These are phyloP conservation scores for Penicillium taxi DNA, from an alignment of 495 filamentous ascomycete species.

Conservation along the genomic window DNA sequence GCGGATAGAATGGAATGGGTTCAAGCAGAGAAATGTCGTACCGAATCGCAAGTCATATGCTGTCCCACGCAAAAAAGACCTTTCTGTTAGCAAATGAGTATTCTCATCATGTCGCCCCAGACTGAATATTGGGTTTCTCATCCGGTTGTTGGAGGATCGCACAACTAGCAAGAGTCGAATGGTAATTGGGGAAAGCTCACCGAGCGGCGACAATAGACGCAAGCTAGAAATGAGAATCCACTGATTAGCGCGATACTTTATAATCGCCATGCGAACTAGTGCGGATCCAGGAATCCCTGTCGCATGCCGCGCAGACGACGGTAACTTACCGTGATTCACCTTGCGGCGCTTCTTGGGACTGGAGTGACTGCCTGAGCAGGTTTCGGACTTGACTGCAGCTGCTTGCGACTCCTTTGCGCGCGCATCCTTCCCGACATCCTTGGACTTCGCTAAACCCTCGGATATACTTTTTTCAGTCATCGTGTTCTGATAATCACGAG, in stretches of 20 bases:
- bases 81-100: constrained; percentile 28
- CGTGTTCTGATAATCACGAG: constrained; percentile 11
- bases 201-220: constrained; percentile 98
- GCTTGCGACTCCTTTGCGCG: constrained; percentile 28
- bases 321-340: constrained; percentile 90
- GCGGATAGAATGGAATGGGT: constrained; percentile 22
- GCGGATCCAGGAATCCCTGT: constrained; percentile 21
- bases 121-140: neutral
- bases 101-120: neutral
- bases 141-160: constrained; percentile 4
- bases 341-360: constrained; percentile 95
- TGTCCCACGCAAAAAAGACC: constrained; percentile 43
- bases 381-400: constrained; percentile 32
- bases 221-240: constrained; percentile 54
- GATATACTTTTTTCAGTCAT: constrained; percentile 35
- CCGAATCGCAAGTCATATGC: constrained; percentile 99
- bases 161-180: neutral
- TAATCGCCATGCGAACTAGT: constrained; percentile 18
- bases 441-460: constrained; percentile 20
- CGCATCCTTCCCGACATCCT: constrained; percentile 21
- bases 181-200: constrained; percentile 48
- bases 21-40: constrained; percentile 49
- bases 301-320: constrained; percentile 16
- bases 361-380: constrained; percentile 33
- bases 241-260: constrained; percentile 26